Conservation (phyloP, 768 basidiomycete species). For the Leccinum obscurum region DNA sequence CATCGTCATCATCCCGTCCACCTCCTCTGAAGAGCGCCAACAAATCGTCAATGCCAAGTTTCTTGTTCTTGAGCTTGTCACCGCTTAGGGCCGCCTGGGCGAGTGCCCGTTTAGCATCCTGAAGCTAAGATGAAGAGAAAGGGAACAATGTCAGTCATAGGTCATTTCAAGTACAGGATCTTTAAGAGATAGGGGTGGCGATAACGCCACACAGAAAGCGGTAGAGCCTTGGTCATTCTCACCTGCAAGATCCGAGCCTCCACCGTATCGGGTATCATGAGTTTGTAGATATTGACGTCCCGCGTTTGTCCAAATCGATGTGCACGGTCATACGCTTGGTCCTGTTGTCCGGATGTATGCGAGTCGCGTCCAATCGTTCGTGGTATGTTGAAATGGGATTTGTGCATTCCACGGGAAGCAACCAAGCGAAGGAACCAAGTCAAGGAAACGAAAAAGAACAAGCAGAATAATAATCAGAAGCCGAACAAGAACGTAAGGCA, state of each 20-base stretch:
- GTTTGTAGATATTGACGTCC: slow-evolving; percentile 85
- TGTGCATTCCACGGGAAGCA: neutral
- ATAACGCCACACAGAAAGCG: neutral
- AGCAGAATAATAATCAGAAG: neutral
- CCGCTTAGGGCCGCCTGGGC: slow-evolving; percentile 85
- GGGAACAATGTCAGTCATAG: slow-evolving; percentile 2
- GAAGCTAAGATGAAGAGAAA: slow-evolving; percentile 50
- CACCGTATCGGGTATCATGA: slow-evolving; percentile 83
- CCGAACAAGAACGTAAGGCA: slow-evolving; percentile 2
- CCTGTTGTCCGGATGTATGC: slow-evolving; percentile 39
- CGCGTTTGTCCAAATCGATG: slow-evolving; percentile 89
- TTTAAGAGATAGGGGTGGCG: neutral
- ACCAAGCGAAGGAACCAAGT: neutral
- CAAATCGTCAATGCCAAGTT: slow-evolving; percentile 83
- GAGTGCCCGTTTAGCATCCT: slow-evolving; percentile 86
- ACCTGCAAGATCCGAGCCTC: slow-evolving; percentile 84
- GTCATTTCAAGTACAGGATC: neutral
- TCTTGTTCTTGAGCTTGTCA: slow-evolving; percentile 82
- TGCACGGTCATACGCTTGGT: slow-evolving; percentile 92
- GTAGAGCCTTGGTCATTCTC: slow-evolving; percentile 13
- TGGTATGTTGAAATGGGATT: neutral
- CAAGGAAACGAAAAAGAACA: neutral
- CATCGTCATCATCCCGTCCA: slow-evolving; percentile 59
- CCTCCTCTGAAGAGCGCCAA: slow-evolving; percentile 73
- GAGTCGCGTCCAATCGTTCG: neutral